Conservation (phyloP, 768 basidiomycete species). For the Kwoniella europaea region DNA sequence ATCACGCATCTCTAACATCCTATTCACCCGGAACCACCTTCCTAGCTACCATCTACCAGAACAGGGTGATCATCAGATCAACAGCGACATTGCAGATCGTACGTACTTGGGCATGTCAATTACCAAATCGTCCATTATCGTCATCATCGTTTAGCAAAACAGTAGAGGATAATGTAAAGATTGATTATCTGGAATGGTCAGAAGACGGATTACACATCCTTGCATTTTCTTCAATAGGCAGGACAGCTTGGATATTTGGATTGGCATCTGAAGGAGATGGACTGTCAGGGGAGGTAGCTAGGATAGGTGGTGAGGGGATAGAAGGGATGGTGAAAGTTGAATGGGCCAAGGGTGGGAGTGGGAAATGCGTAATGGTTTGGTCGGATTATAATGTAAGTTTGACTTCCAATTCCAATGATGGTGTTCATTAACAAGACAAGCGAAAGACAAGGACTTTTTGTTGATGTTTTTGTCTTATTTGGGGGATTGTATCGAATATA, state of each 20-base stretch:
- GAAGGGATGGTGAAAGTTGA: conserved; percentile 86
- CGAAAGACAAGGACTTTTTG: too few species aligned
- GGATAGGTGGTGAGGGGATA: conserved; percentile 56
- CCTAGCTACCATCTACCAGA: conserved; percentile 76
- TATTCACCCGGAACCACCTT: conserved; percentile 90
- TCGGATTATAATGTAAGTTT: conserved; percentile 88
- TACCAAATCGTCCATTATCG: conserved; percentile 1
- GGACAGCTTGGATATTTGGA: conserved; percentile 76
- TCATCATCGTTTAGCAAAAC: not conserved
- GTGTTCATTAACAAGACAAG: too few species aligned
- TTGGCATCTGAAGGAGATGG: conserved; percentile 70
- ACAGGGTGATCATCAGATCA: conserved; percentile 80
- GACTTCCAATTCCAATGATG: not conserved
- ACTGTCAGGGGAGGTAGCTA: conserved; percentile 46
- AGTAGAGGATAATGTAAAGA: conserved; percentile 59
- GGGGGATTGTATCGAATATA: conserved; percentile 51
- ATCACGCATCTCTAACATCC: conserved; percentile 45
- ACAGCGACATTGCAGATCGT: conserved; percentile 82
- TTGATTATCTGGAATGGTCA: conserved; percentile 83
- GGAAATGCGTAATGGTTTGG: conserved; percentile 81
- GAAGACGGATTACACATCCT: conserved; percentile 85
- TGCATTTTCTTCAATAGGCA: conserved; percentile 74
- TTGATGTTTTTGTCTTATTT: too few species aligned
- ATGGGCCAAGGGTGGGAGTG: conserved; percentile 76
- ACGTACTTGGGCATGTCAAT: conserved; percentile 71